Evolutionary conservation across 2,329 filamentous ascomycete species (phyloP).

Genomic region (Microcyclospora tardicrescens): DNA sequence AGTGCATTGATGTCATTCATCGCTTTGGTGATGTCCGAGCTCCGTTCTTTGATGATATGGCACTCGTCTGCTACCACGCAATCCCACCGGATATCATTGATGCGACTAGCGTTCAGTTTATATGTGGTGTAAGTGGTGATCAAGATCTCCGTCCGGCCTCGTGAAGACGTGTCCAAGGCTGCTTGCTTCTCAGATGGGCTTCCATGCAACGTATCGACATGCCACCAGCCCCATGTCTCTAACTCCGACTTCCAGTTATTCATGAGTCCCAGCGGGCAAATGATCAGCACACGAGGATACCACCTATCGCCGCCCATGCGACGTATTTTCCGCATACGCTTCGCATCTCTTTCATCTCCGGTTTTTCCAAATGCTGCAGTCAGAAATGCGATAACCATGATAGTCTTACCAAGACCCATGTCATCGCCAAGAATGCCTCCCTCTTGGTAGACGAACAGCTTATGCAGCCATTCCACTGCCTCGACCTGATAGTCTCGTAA

Average conservation of each 20-base stretch:
- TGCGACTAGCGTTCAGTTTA: constrained; percentile 54
- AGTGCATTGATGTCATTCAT: constrained; percentile 86
- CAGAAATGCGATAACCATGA: constrained; percentile 88
- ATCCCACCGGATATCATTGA: constrained; percentile 88
- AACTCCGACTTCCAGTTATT: constrained; percentile 86
- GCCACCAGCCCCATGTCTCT: constrained; percentile 90
- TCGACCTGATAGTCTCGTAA: constrained; percentile 82
- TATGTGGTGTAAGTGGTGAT: constrained; percentile 93
- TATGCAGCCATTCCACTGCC: constrained; percentile 74
- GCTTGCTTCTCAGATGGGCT: constrained; percentile 44
- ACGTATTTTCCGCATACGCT: constrained; percentile 77
- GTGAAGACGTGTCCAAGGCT: constrained; percentile 41
- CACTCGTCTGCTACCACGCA: constrained; percentile 91
- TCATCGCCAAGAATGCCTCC: constrained; percentile 89
- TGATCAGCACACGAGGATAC: constrained; percentile 74
- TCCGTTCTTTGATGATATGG: constrained; percentile 71
- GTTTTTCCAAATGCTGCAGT: constrained; percentile 90
- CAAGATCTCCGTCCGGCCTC: constrained; percentile 74
- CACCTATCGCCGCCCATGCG: constrained; percentile 46
- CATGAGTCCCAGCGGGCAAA: constrained; percentile 81
- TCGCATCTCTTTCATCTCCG: constrained; percentile 70
- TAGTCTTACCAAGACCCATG: constrained; percentile 94
- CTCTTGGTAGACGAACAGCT: constrained; percentile 79
- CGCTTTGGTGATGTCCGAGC: constrained; percentile 64
- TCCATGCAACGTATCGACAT: constrained; percentile 71